phyloP scores from a whole-genome alignment of 805 yeast genomes.

The Debaryomyces prosopidis region DNA sequence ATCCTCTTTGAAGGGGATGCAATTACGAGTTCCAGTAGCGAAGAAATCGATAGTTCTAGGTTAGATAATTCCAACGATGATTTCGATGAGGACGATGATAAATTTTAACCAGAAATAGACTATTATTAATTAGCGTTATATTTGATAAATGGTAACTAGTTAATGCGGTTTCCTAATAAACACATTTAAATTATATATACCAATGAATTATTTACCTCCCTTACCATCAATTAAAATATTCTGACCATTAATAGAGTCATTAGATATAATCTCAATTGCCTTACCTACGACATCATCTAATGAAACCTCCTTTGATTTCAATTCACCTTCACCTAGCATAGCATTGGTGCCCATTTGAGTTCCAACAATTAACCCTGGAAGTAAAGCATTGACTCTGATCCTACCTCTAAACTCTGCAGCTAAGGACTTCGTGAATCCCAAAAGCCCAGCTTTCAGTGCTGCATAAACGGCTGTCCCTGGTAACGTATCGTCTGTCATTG shows the following conservation, averaged over 20 bases:
- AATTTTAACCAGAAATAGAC: no score
- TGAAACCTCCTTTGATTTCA: slow-evolving; percentile 17
- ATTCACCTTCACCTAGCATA: slow-evolving; percentile 14
- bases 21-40: neutral
- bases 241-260: slow-evolving; percentile 30
- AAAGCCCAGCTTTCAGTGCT: slow-evolving; percentile 70
- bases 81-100: neutral
- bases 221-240: slow-evolving; percentile 18
- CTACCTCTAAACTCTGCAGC: slow-evolving; percentile 59
- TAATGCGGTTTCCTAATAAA: neutral
- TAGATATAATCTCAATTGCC: slow-evolving; percentile 19
- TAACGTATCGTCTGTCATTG: slow-evolving; percentile 31
- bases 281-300: slow-evolving; percentile 29
- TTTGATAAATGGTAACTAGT: no score
- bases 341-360: slow-evolving; percentile 63
- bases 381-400: slow-evolving; percentile 62
- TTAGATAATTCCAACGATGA: neutral
- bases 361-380: slow-evolving; percentile 66
- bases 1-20: slow-evolving; percentile 3
- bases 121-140: no score
- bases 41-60: neutral
- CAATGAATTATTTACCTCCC: neutral
- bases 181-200: slow-evolving; percentile 1
- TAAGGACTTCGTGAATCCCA: slow-evolving; percentile 58
- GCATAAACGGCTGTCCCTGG: slow-evolving; percentile 68